Evolutionary conservation across 2,329 filamentous ascomycete genomes (phyloP).

Genomic region (Apiospora koreana): DNA sequence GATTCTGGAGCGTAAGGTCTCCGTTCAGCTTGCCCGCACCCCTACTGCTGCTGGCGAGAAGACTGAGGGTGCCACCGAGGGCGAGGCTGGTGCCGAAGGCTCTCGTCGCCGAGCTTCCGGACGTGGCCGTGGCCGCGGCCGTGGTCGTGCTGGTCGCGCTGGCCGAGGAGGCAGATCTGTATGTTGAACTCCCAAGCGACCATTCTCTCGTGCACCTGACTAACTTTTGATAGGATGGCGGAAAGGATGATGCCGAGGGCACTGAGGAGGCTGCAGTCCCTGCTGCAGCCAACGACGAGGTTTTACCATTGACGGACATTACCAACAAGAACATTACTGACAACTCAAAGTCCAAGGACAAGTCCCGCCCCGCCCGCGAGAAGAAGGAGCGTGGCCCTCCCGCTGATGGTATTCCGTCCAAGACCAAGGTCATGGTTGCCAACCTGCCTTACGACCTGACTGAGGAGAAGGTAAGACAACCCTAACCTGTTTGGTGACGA

Average conservation of each 20-base stretch:
- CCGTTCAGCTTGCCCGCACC: slow-evolving; percentile 97
- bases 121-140: slow-evolving; percentile 66
- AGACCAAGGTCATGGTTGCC: slow-evolving; percentile 99
- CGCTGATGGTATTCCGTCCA: slow-evolving; percentile 95
- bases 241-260: slow-evolving; percentile 48
- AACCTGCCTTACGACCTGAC: slow-evolving; percentile 98
- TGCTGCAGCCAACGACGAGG: slow-evolving; percentile 55
- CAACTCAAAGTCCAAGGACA: slow-evolving; percentile 29
- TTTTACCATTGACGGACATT: slow-evolving; percentile 56
- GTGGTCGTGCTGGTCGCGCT: slow-evolving; percentile 59
- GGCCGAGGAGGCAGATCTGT: slow-evolving; percentile 62
- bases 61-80: slow-evolving; percentile 68
- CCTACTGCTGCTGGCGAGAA: slow-evolving; percentile 84
- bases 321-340: slow-evolving; percentile 49
- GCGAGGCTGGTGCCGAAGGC: slow-evolving; percentile 72
- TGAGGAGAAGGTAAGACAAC: slow-evolving; percentile 81
- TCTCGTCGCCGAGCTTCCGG: slow-evolving; percentile 63
- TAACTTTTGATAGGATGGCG: slow-evolving; percentile 36
- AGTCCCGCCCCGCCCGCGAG: slow-evolving; percentile 58
- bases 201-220: not conserved
- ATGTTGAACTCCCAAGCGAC: slow-evolving; percentile 30
- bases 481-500: slow-evolving; percentile 27
- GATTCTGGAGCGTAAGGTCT: slow-evolving; percentile 98
- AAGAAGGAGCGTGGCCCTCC: slow-evolving; percentile 87
- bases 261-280: slow-evolving; percentile 49